phyloP scores from a whole-genome alignment of 2,329 filamentous ascomycete species.

The Mariannaea elegans region DNA sequence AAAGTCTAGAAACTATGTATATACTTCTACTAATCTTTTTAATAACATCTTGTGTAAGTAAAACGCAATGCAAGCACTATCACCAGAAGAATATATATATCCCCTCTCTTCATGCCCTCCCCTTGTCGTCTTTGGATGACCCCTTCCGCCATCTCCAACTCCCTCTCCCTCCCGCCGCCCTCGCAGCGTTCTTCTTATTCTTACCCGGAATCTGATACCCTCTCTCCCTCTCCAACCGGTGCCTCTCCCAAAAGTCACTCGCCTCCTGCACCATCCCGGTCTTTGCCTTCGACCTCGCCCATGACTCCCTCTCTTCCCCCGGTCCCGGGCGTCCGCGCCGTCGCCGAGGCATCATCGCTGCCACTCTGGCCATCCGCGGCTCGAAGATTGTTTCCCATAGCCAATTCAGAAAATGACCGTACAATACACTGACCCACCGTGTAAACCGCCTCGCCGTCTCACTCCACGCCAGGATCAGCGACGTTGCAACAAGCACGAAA shows the following conservation, averaged over 20 bases:
- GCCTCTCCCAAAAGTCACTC: conserved; percentile 54
- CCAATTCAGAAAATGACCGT: conserved; percentile 27
- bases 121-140: conserved; percentile 9
- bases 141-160: conserved; percentile 5
- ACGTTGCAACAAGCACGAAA: conserved; percentile 56
- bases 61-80: too few relatives aligned
- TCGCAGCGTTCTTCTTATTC: conserved; percentile 39
- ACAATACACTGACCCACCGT: conserved; percentile 32
- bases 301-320: conserved; percentile 31
- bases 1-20: too few relatives aligned
- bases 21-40: too few relatives aligned
- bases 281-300: conserved; percentile 16
- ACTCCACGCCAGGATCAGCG: conserved; percentile 66
- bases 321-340: conserved; percentile 17
- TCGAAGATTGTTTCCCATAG: conserved; percentile 34
- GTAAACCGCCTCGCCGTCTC: conserved; percentile 50
- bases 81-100: not conserved
- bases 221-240: conserved; percentile 49
- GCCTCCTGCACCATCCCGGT: conserved; percentile 40
- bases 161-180: conserved; percentile 11
- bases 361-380: conserved; percentile 29
- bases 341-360: conserved; percentile 28
- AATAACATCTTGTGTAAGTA: too few relatives aligned
- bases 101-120: not conserved
- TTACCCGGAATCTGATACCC: conserved; percentile 52